These are phyloP conservation scores for Sonneratia caseolaris DNA, from an alignment of 345 rosid species.

Conservation along the genomic window DNA sequence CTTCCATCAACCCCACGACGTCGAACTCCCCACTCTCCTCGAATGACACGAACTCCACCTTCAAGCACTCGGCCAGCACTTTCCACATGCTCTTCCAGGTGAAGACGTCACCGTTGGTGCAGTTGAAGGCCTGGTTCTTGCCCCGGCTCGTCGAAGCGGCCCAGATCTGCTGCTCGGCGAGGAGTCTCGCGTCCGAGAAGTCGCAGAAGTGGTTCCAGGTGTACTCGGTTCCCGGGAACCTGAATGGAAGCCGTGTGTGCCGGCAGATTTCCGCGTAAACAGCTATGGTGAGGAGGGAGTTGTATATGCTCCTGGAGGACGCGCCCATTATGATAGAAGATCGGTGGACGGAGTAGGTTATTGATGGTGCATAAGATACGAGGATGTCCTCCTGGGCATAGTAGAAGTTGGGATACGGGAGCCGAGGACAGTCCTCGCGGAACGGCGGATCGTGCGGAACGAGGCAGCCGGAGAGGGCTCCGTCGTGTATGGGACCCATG, in stretches of 20 bases:
- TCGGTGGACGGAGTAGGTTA: slow-evolving; percentile 21
- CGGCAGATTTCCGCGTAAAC: slow-evolving; percentile 25
- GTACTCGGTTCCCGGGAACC: slow-evolving; percentile 15
- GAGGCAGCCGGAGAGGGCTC: not conserved
- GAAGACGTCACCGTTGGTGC: slow-evolving; percentile 26
- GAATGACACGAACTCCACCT: slow-evolving; percentile 18
- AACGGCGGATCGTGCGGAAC: slow-evolving; percentile 27
- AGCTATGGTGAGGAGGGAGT: slow-evolving; percentile 12
- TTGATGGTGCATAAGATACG: slow-evolving; percentile 8
- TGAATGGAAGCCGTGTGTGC: slow-evolving; percentile 9
- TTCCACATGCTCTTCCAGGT: slow-evolving; percentile 28
- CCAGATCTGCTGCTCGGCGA: slow-evolving; percentile 31
- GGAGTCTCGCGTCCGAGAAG: slow-evolving; percentile 17
- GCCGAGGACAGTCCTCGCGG: slow-evolving; percentile 18
- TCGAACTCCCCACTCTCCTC: slow-evolving; percentile 26
- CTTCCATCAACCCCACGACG: slow-evolving; percentile 14
- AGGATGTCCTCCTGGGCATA: slow-evolving; percentile 27
- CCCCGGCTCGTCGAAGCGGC: slow-evolving; percentile 4
- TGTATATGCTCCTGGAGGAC: slow-evolving; percentile 20
- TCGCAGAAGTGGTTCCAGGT: slow-evolving; percentile 33
- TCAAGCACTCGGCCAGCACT: slow-evolving; percentile 12
- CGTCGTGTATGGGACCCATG: slow-evolving; percentile 23
- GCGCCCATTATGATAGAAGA: slow-evolving; percentile 27
- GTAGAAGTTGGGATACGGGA: slow-evolving; percentile 35
- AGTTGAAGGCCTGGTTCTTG: slow-evolving; percentile 26